These are phyloP conservation scores for Blastocystis sp. DNA, from an alignment of 352 stramenopile genomes.

Conservation along the genomic window DNA sequence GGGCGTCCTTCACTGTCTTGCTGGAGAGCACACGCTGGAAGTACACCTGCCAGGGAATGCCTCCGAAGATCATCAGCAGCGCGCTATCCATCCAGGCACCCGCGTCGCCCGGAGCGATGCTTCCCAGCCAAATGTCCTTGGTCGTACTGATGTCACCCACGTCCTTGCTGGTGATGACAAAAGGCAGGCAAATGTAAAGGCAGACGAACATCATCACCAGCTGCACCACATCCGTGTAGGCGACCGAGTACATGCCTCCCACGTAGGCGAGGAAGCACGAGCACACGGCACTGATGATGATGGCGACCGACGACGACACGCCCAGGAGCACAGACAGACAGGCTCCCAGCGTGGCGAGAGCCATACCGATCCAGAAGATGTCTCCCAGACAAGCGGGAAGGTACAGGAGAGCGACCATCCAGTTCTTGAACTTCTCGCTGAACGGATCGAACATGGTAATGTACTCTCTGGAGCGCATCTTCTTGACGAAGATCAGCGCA, in stretches of 20 bases:
- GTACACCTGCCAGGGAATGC: conserved; percentile 58
- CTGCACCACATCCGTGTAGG: conserved; percentile 57
- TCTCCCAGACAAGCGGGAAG: conserved; percentile 55
- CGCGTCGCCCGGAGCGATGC: not conserved
- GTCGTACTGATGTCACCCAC: conserved; percentile 23
- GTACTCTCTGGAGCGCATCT: conserved; percentile 49
- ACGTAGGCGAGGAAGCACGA: conserved; percentile 54
- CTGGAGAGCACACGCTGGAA: conserved; percentile 57
- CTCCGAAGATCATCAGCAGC: conserved; percentile 57
- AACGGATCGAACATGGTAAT: conserved; percentile 57
- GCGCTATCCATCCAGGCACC: conserved; percentile 50
- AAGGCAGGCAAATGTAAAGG: conserved; percentile 54
- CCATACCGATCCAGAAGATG: conserved; percentile 58
- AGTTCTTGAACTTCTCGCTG: conserved; percentile 44
- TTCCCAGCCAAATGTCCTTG: conserved; percentile 28
- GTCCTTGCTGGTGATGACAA: conserved; percentile 23
- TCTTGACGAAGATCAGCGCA: conserved; percentile 28
- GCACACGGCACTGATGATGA: conserved; percentile 45
- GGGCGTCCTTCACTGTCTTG: conserved; percentile 51
- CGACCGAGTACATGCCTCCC: conserved; percentile 56
- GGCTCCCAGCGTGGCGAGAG: conserved; percentile 44
- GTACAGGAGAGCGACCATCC: conserved; percentile 57
- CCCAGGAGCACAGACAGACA: conserved; percentile 46
- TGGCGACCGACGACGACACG: conserved; percentile 1
- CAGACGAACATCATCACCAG: conserved; percentile 57